phyloP scores from a whole-genome alignment of 805 yeast genomes.

The Sungouiozyma ichnusensis region DNA sequence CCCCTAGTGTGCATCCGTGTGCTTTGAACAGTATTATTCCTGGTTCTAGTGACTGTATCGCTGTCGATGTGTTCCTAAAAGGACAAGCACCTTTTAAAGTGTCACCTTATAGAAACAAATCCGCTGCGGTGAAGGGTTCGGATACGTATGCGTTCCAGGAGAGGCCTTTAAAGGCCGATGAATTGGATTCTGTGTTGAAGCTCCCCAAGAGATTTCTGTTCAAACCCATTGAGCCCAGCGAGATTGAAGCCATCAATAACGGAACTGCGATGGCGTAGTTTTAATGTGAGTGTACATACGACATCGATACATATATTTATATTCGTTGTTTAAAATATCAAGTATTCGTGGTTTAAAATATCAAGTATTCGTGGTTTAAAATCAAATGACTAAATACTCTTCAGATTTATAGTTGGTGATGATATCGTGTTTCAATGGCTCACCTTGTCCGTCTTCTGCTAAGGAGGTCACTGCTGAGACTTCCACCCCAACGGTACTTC shows the following conservation, averaged over 20 bases:
- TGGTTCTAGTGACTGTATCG: constrained; percentile 19
- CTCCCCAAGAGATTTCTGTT: constrained; percentile 71
- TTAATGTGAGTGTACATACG: background rate
- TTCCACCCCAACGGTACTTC: constrained; percentile 49
- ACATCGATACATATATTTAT: background rate
- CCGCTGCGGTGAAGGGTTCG: background rate
- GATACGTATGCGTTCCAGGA: constrained; percentile 6
- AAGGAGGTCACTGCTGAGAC: constrained; percentile 47
- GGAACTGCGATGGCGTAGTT: constrained; percentile 61
- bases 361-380: background rate
- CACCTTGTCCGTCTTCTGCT: constrained; percentile 16
- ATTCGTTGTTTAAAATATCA: background rate
- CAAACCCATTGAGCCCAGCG: constrained; percentile 48
- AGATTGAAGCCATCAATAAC: constrained; percentile 62
- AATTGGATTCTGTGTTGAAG: constrained; percentile 45
- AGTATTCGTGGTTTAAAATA: background rate
- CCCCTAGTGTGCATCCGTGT: constrained; percentile 22
- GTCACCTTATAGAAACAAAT: constrained; percentile 30
- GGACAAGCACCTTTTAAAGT: constrained; percentile 33
- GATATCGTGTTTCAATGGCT: constrained; percentile 61
- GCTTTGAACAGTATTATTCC: constrained; percentile 22
- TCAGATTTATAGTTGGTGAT: constrained; percentile 49
- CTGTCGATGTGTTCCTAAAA: constrained; percentile 13
- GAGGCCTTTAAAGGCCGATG: constrained; percentile 31
- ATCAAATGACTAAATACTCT: constrained; percentile 42